Percentiles rank a stretch among this genome's conserved stretches.
Conservation (phyloP, 768 basidiomycete species). For the Tylopilus intermedius region DNA sequence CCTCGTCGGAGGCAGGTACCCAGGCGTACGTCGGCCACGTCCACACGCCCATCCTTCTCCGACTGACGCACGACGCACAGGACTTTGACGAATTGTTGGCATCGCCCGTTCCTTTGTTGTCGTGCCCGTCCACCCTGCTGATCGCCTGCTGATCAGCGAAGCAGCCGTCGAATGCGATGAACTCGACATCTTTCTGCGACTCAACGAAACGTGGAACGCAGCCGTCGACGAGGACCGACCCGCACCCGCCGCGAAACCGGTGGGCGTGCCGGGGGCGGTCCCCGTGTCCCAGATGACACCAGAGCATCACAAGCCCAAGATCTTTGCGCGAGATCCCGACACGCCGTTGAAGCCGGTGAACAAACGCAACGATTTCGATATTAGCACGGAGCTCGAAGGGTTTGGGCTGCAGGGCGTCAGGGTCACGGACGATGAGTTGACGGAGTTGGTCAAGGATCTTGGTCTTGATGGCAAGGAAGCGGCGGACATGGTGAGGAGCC, state of each 20-base stretch:
- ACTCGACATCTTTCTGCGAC: constrained; percentile 64
- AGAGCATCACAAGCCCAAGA: constrained; percentile 58
- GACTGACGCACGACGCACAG: constrained; percentile 33
- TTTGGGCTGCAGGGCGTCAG: constrained; percentile 73
- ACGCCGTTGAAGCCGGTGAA: constrained; percentile 55
- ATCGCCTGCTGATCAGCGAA: constrained; percentile 47
- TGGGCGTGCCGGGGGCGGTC: constrained; percentile 78
- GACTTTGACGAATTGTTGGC: constrained; percentile 71
- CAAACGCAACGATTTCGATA: constrained; percentile 57
- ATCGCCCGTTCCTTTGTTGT: constrained; percentile 1
- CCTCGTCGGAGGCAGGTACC: constrained; percentile 69
- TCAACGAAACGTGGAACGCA: constrained; percentile 65
- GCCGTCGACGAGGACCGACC: constrained; percentile 57
- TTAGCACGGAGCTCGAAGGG: constrained; percentile 63
- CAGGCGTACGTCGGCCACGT: constrained; percentile 53
- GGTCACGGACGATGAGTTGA: constrained; percentile 71
- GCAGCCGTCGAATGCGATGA: constrained; percentile 79
- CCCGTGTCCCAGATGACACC: constrained; percentile 77
- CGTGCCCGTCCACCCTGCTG: constrained; percentile 1
- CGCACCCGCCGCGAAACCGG: constrained; percentile 49
- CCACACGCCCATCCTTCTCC: neutral
- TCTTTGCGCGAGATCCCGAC: constrained; percentile 40
- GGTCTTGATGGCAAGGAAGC: constrained; percentile 77
- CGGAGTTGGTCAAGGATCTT: constrained; percentile 65
- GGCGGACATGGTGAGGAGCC: constrained; percentile 63